Evolutionary conservation across 1,139 yeast species (phyloP).

Genomic region (Magnusiomyces magnusii): DNA sequence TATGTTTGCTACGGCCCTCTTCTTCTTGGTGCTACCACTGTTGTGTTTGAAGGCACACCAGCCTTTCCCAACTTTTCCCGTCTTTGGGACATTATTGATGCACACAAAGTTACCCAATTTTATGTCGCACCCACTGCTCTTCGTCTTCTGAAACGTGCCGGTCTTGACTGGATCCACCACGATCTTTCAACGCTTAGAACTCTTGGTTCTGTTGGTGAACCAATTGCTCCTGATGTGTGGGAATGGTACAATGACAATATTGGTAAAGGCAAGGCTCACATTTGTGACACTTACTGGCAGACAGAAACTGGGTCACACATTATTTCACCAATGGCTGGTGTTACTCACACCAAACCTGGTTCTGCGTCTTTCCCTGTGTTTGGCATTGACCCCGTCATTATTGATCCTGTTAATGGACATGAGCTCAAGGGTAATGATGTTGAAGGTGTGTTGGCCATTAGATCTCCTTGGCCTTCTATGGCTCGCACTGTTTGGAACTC

Average conservation of each 20-base stretch:
- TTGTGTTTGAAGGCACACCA: constrained; percentile 82
- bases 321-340: constrained; percentile 86
- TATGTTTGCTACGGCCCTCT: constrained; percentile 79
- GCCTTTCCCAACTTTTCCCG: constrained; percentile 74
- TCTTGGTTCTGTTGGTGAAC: constrained; percentile 86
- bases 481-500: constrained; percentile 86
- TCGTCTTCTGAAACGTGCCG: constrained; percentile 76
- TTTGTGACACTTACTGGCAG: constrained; percentile 92
- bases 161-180: constrained; percentile 57
- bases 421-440: constrained; percentile 77
- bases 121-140: constrained; percentile 90
- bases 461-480: constrained; percentile 86
- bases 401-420: constrained; percentile 76
- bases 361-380: constrained; percentile 87
- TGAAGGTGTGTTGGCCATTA: constrained; percentile 83
- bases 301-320: constrained; percentile 89
- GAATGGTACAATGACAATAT: constrained; percentile 80
- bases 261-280: constrained; percentile 69
- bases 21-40: constrained; percentile 69
- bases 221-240: constrained; percentile 91
- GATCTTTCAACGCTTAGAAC: constrained; percentile 62
- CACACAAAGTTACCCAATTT: constrained; percentile 70
- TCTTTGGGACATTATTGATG: constrained; percentile 77
- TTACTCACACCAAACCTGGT: constrained; percentile 85
- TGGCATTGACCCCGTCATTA: constrained; percentile 74